A percentile compares a stretch with the other conserved stretches of the same genome.
phyloP scores from a whole-genome alignment of 1,284 basidiomycete genomes.

The Ganoderma lucidum region DNA sequence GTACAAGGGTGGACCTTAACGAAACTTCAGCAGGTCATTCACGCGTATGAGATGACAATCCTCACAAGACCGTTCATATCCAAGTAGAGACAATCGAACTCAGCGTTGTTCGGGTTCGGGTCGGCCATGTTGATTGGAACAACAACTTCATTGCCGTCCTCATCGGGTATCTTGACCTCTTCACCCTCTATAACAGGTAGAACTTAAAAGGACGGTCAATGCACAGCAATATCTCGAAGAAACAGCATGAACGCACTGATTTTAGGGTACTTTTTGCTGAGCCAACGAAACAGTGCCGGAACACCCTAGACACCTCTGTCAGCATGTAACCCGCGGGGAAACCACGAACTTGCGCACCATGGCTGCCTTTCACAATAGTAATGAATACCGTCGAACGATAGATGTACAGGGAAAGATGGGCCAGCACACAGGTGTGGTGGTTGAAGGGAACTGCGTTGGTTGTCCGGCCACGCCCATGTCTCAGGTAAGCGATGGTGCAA shows the following conservation, averaged over 20 bases:
- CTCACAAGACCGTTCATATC: slow-evolving; percentile 91
- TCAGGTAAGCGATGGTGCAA: not conserved
- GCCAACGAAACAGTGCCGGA: slow-evolving; percentile 93
- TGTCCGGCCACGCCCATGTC: not conserved
- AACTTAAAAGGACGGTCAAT: slow-evolving; percentile 53
- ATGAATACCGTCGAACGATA: not conserved
- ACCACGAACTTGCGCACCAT: slow-evolving; percentile 27
- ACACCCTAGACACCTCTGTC: slow-evolving; percentile 72
- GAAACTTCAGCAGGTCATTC: not conserved
- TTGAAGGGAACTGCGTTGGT: slow-evolving; percentile 7
- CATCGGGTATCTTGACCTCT: slow-evolving; percentile 71
- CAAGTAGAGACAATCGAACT: slow-evolving; percentile 97
- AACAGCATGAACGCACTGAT: slow-evolving; percentile 67
- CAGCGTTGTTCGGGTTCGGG: slow-evolving; percentile 95
- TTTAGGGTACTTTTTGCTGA: slow-evolving; percentile 97
- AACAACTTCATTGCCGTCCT: slow-evolving; percentile 71
- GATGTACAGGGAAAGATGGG: not conserved
- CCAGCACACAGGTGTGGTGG: slow-evolving; percentile 11
- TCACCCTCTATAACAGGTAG: slow-evolving; percentile 86
- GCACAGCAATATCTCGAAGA: not conserved
- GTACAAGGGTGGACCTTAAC: slow-evolving; percentile 97
- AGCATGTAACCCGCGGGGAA: not conserved
- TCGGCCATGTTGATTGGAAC: slow-evolving; percentile 86
- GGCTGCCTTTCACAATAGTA: slow-evolving; percentile 10
- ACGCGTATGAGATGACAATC: too few species aligned